A percentile compares a stretch with the other conserved stretches of the same genome.
Evolutionary conservation across 2,329 filamentous ascomycete genomes (phyloP).

Genomic region (Epichloe sp.): DNA sequence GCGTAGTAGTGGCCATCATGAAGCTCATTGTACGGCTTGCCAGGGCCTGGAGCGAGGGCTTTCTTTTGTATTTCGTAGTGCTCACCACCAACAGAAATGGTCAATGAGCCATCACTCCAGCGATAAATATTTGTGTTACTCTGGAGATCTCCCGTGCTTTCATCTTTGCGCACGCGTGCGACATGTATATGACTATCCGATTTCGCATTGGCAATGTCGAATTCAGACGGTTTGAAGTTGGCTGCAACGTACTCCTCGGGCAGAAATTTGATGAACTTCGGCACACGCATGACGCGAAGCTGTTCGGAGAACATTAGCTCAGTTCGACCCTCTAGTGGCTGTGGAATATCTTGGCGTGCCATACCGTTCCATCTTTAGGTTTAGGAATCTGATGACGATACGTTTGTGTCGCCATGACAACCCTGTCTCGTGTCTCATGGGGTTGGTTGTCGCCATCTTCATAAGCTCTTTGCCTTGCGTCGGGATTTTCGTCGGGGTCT

Average conservation of each 20-base stretch:
- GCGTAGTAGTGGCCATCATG: conserved; percentile 68
- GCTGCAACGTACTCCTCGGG: conserved; percentile 54
- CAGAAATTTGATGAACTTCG: conserved; percentile 57
- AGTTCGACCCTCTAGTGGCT: background rate
- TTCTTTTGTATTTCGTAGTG: conserved; percentile 67
- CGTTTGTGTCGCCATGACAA: conserved; percentile 50
- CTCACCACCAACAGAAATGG: conserved; percentile 59
- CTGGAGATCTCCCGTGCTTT: conserved; percentile 51
- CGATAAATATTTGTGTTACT: conserved; percentile 64
- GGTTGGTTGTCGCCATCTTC: conserved; percentile 33
- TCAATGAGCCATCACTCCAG: conserved; percentile 71
- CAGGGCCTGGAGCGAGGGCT: conserved; percentile 47
- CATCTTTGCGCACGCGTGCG: conserved; percentile 56
- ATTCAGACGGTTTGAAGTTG: conserved; percentile 48
- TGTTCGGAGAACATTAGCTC: conserved; percentile 16
- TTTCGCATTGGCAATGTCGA: conserved; percentile 39
- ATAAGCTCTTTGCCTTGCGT: conserved; percentile 20
- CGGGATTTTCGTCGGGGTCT: conserved; percentile 33
- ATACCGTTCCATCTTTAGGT: conserved; percentile 56
- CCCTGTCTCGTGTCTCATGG: conserved; percentile 36
- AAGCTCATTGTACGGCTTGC: conserved; percentile 49
- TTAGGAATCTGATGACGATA: conserved; percentile 59
- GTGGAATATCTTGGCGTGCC: conserved; percentile 12
- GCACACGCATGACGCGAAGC: conserved; percentile 59
- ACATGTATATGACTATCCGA: conserved; percentile 49